Conservation (phyloP, 768 basidiomycete species). For the Suillus hirtellus region DNA sequence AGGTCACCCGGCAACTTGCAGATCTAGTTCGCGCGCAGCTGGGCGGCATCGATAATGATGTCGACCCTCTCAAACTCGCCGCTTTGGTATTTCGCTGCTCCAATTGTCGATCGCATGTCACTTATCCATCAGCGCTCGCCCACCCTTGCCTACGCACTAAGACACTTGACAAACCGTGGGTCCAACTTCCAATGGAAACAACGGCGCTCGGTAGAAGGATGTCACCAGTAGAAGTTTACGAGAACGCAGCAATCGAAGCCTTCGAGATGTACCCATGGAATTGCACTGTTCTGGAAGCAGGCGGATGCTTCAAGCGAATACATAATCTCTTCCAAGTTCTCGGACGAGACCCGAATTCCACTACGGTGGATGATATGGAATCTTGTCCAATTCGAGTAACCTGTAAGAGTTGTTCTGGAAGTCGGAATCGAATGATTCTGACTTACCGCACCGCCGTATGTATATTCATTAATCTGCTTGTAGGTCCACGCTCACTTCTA, state of each 20-base stretch:
- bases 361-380: background rate
- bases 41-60: background rate
- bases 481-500: background rate
- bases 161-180: background rate
- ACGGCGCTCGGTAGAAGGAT: background rate
- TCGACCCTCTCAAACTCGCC: background rate
- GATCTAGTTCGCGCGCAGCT: background rate
- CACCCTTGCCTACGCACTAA: background rate
- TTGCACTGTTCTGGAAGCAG: constrained; percentile 2
- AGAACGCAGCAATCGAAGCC: constrained; percentile 1
- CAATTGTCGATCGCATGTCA: constrained; percentile 1
- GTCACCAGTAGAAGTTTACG: background rate
- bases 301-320: background rate
- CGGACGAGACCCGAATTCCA: constrained; percentile 4
- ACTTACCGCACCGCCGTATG: background rate
- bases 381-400: constrained; percentile 6
- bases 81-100: constrained; percentile 1
- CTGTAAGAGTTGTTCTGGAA: constrained; percentile 5
- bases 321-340: constrained; percentile 1
- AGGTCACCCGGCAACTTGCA: background rate
- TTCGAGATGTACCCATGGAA: constrained; percentile 6
- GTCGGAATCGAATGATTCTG: constrained; percentile 2
- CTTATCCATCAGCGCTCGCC: constrained; percentile 1
- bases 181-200: constrained; percentile 6
- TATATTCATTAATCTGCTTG: background rate